phyloP scores from a whole-genome alignment of 495 filamentous ascomycete genomes.

The Echria macrotheca region DNA sequence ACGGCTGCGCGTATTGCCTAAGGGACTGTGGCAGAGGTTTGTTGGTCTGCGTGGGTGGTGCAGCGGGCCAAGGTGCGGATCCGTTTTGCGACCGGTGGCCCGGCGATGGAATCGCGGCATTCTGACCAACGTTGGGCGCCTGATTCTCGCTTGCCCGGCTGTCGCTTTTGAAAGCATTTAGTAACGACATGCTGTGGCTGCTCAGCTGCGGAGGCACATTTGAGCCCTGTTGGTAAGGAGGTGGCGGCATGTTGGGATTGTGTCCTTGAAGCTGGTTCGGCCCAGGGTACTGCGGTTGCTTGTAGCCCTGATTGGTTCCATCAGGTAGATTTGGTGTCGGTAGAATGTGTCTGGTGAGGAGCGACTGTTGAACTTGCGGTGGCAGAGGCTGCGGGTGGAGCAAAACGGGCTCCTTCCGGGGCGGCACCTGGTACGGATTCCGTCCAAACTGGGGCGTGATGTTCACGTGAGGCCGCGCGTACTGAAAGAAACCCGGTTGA shows the following conservation, averaged over 20 bases:
- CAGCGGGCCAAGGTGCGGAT: constrained; percentile 15
- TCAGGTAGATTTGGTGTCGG: constrained; percentile 25
- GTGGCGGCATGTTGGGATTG: constrained; percentile 35
- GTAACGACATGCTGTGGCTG: constrained; percentile 55
- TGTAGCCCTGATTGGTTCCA: constrained; percentile 30
- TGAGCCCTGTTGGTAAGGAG: constrained; percentile 44
- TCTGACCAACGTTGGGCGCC: constrained; percentile 11
- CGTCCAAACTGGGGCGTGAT: constrained; percentile 20
- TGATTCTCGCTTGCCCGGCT: constrained; percentile 13
- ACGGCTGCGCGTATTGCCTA: constrained; percentile 5
- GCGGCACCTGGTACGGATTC: constrained; percentile 21
- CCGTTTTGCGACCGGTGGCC: background rate
- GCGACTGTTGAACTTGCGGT: constrained; percentile 43
- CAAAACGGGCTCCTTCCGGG: constrained; percentile 37
- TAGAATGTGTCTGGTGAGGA: constrained; percentile 30
- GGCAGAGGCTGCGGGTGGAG: constrained; percentile 51
- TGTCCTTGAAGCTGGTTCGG: constrained; percentile 8
- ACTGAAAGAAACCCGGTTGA: constrained; percentile 13
- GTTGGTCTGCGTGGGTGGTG: constrained; percentile 20
- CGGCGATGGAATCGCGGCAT: constrained; percentile 7
- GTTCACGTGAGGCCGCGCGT: constrained; percentile 16
- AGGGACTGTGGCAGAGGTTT: constrained; percentile 19
- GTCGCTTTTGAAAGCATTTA: constrained; percentile 57
- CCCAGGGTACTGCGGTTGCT: constrained; percentile 36
- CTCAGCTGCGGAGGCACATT: constrained; percentile 54